Evolutionary conservation across 768 basidiomycete species (phyloP).

Genomic region (Agaricus blazei): DNA sequence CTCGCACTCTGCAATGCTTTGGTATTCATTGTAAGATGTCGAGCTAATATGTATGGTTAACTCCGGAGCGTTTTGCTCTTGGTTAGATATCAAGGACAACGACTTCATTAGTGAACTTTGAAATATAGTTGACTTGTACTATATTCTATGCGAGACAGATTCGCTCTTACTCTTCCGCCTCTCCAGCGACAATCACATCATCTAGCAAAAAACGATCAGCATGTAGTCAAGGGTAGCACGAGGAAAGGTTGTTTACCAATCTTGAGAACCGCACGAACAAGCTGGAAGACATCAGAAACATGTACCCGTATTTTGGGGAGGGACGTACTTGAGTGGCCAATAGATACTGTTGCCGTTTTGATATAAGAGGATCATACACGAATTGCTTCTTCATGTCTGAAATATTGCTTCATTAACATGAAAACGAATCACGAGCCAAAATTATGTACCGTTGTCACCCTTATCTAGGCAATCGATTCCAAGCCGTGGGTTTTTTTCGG

Average conservation of each 20-base stretch:
- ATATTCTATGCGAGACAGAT: neutral
- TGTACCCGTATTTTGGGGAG: neutral
- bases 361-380: constrained; percentile 95
- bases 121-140: neutral
- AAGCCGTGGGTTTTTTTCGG: constrained; percentile 75
- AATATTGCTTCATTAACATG: neutral
- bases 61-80: too few relatives aligned
- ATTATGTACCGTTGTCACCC: constrained; percentile 74
- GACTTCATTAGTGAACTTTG: constrained; percentile 3
- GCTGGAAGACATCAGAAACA: constrained; percentile 29
- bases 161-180: constrained; percentile 54
- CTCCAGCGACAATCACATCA: constrained; percentile 73
- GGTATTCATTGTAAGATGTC: too few relatives aligned
- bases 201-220: constrained; percentile 35
- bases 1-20: neutral
- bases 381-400: constrained; percentile 97
- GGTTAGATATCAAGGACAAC: neutral
- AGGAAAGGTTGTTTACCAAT: constrained; percentile 51
- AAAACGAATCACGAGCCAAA: neutral
- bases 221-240: neutral
- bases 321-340: constrained; percentile 87
- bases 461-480: constrained; percentile 91
- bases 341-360: constrained; percentile 94
- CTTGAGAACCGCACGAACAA: constrained; percentile 84
- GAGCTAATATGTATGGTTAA: too few relatives aligned